Evolutionary conservation across 306 rosid species (phyloP).

Genomic region (Hylodesmum podocarpum): DNA sequence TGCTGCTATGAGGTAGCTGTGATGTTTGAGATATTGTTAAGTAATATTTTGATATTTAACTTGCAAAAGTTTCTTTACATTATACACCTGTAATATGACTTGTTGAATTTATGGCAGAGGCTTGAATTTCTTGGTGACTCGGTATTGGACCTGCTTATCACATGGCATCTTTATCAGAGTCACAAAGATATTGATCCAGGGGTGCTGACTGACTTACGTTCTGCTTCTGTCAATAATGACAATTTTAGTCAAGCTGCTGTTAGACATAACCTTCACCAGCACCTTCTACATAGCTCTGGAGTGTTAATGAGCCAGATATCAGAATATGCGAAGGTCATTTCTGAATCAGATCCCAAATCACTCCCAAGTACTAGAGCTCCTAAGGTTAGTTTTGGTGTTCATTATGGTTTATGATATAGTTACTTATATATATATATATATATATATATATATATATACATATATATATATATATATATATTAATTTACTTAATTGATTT

Average conservation of each 20-base stretch:
- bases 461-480: conserved; percentile 12
- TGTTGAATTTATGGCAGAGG: conserved; percentile 60
- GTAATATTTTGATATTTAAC: conserved; percentile 6
- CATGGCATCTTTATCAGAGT: conserved; percentile 73
- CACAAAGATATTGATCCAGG: conserved; percentile 77
- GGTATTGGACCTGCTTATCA: conserved; percentile 87
- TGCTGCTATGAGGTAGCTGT: conserved; percentile 75
- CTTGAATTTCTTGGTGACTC: conserved; percentile 96
- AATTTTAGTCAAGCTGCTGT: conserved; percentile 88
- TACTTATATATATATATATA: conserved; percentile 20
- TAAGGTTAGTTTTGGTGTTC: conserved; percentile 55
- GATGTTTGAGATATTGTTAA: conserved; percentile 5
- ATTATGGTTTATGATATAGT: background rate
- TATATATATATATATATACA: background rate
- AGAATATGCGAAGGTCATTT: conserved; percentile 57
- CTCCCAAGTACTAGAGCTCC: conserved; percentile 62
- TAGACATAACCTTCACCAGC: conserved; percentile 61
- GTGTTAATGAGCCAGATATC: conserved; percentile 64
- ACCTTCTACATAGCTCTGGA: conserved; percentile 75
- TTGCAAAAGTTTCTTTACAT: conserved; percentile 19
- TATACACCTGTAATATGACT: conserved; percentile 14
- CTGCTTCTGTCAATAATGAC: conserved; percentile 90
- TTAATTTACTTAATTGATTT: background rate
- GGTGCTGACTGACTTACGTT: conserved; percentile 88
- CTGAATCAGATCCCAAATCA: conserved; percentile 45